Evolutionary conservation across 306 rosid species (phyloP), one percentile per base, ranked within the genome.

Genomic region (Rosa rugosa): DNA sequence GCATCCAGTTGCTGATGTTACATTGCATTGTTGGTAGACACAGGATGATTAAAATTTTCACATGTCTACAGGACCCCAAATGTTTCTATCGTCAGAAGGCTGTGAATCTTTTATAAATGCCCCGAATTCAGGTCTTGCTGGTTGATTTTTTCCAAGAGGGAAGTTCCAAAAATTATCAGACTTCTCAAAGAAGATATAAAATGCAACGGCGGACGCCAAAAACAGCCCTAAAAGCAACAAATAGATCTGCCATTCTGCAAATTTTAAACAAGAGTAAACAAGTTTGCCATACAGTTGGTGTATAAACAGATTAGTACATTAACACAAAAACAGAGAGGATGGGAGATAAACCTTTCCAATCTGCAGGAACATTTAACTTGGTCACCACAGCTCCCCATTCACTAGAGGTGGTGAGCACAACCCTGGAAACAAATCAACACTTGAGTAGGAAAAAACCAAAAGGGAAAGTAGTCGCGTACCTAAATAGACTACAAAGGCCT

Each of bases 221-320:
- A 95, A 91, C 67, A 95, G 80, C 72, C 88, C 92, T 66, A 91
- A 20, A 73, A 95, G 97, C 70, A 95, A 75, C 91, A 86, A 5
- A 82, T 95, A 95, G 80, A 95, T 93, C 92, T 95, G 99, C 99
- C 99, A 93, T 85, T 95, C 99, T 95, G 99, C 91, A 91, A 14
- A 80, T 86, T 84, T 77, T 18, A 72, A 11, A 71, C 63, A 60
- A 81, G 76, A 18, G n/a, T 4, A 46, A 47, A 8, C 12, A 59
- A 42, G 46, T 5, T 0, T 20, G 12, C 76, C 23, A 60, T 38
- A 36, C 71, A 17, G 11, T 66, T 17, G 10, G 47, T 18, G 25
- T 38, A 38, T 9, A 9, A 7, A 31, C 25, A 66, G 14, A 66
- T 7, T 3, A 18, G 47, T 38, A 18, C n/a, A 6, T 9, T 20